A percentile compares a stretch with the other conserved stretches of the same genome.
These are phyloP conservation scores for Puccinia triticina DNA, from an alignment of 1,284 basidiomycete genomes.

Conservation along the genomic window DNA sequence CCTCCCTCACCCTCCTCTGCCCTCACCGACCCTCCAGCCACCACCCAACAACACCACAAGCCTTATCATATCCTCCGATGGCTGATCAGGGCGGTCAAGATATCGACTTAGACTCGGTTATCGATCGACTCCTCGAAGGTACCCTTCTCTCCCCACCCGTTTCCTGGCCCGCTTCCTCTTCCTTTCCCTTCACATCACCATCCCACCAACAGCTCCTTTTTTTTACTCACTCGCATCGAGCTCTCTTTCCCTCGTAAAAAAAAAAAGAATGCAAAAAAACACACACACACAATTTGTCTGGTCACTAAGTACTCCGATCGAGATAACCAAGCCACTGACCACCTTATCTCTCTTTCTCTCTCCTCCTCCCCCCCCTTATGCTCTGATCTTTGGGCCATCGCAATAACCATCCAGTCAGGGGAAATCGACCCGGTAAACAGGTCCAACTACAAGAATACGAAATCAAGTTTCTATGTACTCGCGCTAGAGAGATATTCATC, in stretches of 20 bases:
- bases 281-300: neutral
- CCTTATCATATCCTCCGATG: constrained; percentile 25
- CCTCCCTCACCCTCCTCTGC: neutral
- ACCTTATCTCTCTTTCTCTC: constrained; percentile 3
- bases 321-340: neutral
- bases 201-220: neutral
- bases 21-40: too few relatives aligned
- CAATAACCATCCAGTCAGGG: constrained; percentile 71
- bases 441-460: constrained; percentile 93
- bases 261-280: neutral
- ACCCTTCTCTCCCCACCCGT: constrained; percentile 52
- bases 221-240: neutral
- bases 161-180: constrained; percentile 15
- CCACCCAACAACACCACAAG: neutral
- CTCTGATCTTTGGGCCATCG: neutral
- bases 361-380: neutral
- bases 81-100: constrained; percentile 63
- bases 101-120: constrained; percentile 96
- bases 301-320: constrained; percentile 17
- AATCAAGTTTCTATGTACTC: constrained; percentile 93
- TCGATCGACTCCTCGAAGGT: constrained; percentile 95
- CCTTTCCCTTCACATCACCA: neutral
- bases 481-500: constrained; percentile 92
- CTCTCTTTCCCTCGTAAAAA: too few relatives aligned
- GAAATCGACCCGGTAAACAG: constrained; percentile 88